Evolutionary conservation across 345 rosid genomes (phyloP), one percentile per base, ranked within the genome.

Genomic region (Angophora floribunda): DNA sequence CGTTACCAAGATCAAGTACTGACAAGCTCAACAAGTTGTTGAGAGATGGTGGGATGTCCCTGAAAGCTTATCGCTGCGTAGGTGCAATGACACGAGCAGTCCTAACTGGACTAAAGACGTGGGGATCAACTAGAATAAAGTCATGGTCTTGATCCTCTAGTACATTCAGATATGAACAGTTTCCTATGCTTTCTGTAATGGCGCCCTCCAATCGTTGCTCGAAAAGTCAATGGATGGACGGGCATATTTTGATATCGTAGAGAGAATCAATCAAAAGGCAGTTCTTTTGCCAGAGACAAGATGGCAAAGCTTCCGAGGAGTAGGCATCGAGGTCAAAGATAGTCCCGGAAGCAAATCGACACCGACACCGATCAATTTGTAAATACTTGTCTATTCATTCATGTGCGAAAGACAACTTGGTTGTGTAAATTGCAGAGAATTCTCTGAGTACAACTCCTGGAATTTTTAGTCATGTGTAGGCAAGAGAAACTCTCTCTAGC

Each of bases 261-360:
- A 63, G 4, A n/a, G 4, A 63, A n/a, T 9, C 45, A 4, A 5
- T 32, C 17, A 0, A 67, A 7, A 7, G 10, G 1, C 41, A 7
- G 0, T 67, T 0, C 2, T 4, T 4, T 6, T 70, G 32, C 24
- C 0, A 0, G 24, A 32, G 22, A 70, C 80, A 70, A 32, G 80
- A 70, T 32, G 47, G 24, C 19, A n/a, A 63, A 63, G 4, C 32
- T 63, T 63, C 5, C 1, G 9, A 13, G 75, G 3, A 63, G n/a
- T 4, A 63, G 19, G 10, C 41, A 1, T 7, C 0, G 9, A 63
- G 41, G 75, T n/a, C 19, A 14, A 63, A 6, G 75, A 14, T n/a
- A n/a, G 19, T 13, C 36, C n/a, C 0, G 15, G 1, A 14, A 63
- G 75, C 75, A 63, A n/a, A 63, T 63, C 9, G 6, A 63, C 19